Base-by-base conservation (phyloP, 768 basidiomycete species). In the Leccinum subtestaceum region DNA sequence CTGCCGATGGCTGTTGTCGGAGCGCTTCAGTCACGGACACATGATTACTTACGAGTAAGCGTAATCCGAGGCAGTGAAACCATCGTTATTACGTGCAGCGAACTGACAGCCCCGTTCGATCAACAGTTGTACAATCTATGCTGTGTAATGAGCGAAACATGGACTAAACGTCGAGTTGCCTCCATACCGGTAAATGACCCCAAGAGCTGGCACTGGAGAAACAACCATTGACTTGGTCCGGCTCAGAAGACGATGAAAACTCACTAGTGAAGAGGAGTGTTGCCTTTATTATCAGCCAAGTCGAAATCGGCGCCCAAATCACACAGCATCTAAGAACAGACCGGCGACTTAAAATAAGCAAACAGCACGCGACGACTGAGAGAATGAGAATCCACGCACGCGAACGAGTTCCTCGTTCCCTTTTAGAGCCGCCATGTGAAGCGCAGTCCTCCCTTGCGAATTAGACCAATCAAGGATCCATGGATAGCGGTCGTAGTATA, bases 381-480 rank as follows among this genome's bases (percentile, higher is more conserved):
- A 63, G 34, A 50, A 38, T 57, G 53, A 40, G 57, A 57, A 65
- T 36, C 25, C 46, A 80, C 85, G 63, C 68, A 95, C 93, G 66
- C 89, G 79, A 59, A 92, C 93, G 58, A 96, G 85, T 57, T 90
- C 89, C 65, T 94, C 90, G 64, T 95, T 95, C 27, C 95, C 95
- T 59, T 90, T 91, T 56, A 92, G 76, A 51, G 95, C 84, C 7
- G 93, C 92, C 60, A 93, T 81, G 73, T 97, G 95, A 10, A 97
- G 78, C 2, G 94, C 89, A 1, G 95, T 97, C 75, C 87, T 96
- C 17, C 95, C 95, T 43, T 91, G 86, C 6, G 82, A 76, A 71
- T 97, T 95, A 45, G 92, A 89, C 95, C 95, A 97, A 70, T 98
- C 94, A 48, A 95, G 78, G 59, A 92, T 86, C 73, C 88, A 87